Base-by-base conservation (phyloP, 1,139 yeast genomes). In the Sugiyamaella sp. region DNA sequence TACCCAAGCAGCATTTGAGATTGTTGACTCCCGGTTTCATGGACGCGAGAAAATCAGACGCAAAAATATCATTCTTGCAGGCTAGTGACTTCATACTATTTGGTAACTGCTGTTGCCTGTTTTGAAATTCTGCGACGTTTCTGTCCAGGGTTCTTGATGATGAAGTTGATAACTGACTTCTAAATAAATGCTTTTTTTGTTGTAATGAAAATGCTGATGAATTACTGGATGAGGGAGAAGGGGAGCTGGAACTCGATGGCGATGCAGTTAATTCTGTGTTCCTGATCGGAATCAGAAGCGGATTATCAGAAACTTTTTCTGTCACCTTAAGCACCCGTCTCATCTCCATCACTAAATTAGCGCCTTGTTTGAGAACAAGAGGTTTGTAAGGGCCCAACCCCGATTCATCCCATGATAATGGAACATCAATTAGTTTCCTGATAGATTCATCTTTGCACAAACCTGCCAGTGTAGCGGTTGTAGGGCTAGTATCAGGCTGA, bases 71-170 rank as follows among this genome's bases (percentile, higher is more conserved):
- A 4, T 12, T 12, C 14, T 29, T 29, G n/a, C 14, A 29, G 4
- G 14, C 35, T 4, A 29, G 4, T 4, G 35, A 4, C 14, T 29
- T 29, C 4, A 29, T 14, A 12, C 4, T 12, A 12, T 4, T n/a
- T 10, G 27, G 42, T 9, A 14, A 39, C 20, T 41, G 38, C 24
- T 29, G 46, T 29, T 27, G n/a, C n/a, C n/a, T n/a, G n/a, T n/a
- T 43, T n/a, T 43, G 38, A 4, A 46, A 19, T 16, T 46, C 49
- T 21, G 49, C 41, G 12, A 46, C 42, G 24, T 46, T 46, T 21
- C 49, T 33, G 29, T 46, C 42, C 14, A 46, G 32, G 4, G 42
- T 46, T 37, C 49, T 46, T n/a, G 49, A 46, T 9, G 49, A 46
- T 3, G 49, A 46, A 10, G 41, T 46, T 12, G 49, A 46, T 37